Conservation (phyloP, 352 stramenopile genomes). For the Phytopythium delawarense region DNA sequence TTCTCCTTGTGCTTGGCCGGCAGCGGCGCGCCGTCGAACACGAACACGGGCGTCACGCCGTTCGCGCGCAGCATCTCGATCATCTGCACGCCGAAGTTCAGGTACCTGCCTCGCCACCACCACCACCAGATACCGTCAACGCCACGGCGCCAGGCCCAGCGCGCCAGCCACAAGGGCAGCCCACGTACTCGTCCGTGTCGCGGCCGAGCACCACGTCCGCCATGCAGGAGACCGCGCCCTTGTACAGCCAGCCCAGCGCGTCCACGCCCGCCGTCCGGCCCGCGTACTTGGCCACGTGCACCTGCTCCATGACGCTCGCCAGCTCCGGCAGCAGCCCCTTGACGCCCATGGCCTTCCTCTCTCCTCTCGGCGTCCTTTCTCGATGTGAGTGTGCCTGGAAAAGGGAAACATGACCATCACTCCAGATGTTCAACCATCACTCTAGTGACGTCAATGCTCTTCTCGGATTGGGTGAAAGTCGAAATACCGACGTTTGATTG, state of each 20-base stretch:
- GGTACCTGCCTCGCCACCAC: slow-evolving; percentile 34
- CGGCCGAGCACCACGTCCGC: slow-evolving; percentile 71
- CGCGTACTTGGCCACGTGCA: slow-evolving; percentile 74
- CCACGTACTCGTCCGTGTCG: slow-evolving; percentile 38
- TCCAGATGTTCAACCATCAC: no score
- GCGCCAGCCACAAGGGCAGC: no score
- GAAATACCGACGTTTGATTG: neutral
- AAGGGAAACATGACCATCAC: no score
- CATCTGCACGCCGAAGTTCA: slow-evolving; percentile 86
- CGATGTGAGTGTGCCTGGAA: no score
- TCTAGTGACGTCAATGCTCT: no score
- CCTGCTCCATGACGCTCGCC: slow-evolving; percentile 68
- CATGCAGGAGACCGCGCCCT: slow-evolving; percentile 86
- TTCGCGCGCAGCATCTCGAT: slow-evolving; percentile 86
- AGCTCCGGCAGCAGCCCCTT: slow-evolving; percentile 52
- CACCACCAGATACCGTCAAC: no score
- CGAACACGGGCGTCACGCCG: slow-evolving; percentile 84
- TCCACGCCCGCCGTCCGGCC: slow-evolving; percentile 76
- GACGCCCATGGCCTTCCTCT: slow-evolving; percentile 50
- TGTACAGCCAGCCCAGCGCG: slow-evolving; percentile 84
- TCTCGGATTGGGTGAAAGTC: slow-evolving; percentile 15
- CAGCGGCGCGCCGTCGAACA: slow-evolving; percentile 92
- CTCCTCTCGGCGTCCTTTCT: neutral
- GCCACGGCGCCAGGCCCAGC: no score
- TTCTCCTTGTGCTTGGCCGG: slow-evolving; percentile 84